These are phyloP conservation scores for Ceratobasidium theobromae DNA, from an alignment of 1,284 basidiomycete species.

Conservation along the genomic window DNA sequence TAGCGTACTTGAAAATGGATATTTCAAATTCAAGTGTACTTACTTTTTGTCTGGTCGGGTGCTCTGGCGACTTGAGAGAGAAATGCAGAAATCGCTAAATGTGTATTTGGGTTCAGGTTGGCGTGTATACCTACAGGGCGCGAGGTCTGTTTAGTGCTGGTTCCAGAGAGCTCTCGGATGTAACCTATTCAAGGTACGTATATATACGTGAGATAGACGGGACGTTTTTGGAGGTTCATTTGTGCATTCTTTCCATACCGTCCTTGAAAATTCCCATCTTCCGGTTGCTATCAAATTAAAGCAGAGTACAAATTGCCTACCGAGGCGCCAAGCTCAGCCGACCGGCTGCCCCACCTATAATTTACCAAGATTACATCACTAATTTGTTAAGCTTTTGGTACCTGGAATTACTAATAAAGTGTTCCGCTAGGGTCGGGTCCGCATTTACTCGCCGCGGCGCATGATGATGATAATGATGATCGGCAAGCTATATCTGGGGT, in stretches of 20 bases:
- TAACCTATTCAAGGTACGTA: constrained; percentile 49
- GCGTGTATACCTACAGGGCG: constrained; percentile 56
- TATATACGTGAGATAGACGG: no score
- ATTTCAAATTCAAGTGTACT: no score
- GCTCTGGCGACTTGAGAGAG: constrained; percentile 60
- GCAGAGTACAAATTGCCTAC: constrained; percentile 54
- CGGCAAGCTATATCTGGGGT: neutral
- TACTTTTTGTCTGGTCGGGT: constrained; percentile 52
- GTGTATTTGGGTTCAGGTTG: constrained; percentile 39
- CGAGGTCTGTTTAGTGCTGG: constrained; percentile 62
- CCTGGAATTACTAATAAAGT: constrained; percentile 53
- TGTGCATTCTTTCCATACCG: constrained; percentile 56
- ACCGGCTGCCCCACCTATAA: constrained; percentile 43
- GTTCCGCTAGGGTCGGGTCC: constrained; percentile 64
- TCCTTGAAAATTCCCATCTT: constrained; percentile 66
- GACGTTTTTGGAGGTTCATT: no score
- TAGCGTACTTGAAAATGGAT: no score
- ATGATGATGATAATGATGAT: neutral
- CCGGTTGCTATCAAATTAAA: constrained; percentile 56
- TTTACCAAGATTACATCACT: neutral
- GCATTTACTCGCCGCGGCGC: constrained; percentile 47
- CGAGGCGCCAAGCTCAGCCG: constrained; percentile 51
- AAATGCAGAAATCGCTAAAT: constrained; percentile 58
- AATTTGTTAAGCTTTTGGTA: neutral
- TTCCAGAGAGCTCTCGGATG: constrained; percentile 54